Base-by-base conservation (phyloP, 108 stramenopile species). In the Stephanodiscus minutulus region DNA sequence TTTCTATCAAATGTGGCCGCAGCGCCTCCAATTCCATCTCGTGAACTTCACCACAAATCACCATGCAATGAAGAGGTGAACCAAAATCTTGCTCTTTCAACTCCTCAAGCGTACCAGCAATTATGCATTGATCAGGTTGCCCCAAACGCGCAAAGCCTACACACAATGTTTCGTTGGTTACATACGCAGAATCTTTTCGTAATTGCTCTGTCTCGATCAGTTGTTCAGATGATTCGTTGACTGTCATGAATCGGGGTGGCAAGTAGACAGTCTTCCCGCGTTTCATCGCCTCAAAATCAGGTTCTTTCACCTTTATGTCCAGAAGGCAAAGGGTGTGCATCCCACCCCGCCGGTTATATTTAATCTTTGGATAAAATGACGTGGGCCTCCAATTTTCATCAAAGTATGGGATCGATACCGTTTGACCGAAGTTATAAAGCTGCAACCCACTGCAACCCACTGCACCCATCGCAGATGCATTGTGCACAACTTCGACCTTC, bases 321-420 rank as follows among this genome's bases (percentile, higher is more conserved):
- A 99, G 82, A 27, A 99, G 74, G 72, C 98, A 98, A 29, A 99
- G 85, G 17, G 99, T 98, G 81, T 99, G 99, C 96, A 99, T 97
- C n/a, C 96, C 97, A 29, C 96, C 98, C 63, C 82, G 55, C 13
- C 88, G 79, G 78, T 99, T 99, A 87, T 92, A 96, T 70, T 82
- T 77, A 53, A 98, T 96, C 72, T 98, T 98, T 39, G 94, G 93
- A 79, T 97, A 96, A 69, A 98, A 99, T 21, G 86, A 87, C 28
- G 88, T 92, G 1, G 99, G 99, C 49, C 90, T 83, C 99, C 99
- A 99, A 54, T 91, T 91, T 20, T 89, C 90, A 60, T 94, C 90
- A 79, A 97, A 99, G 77, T 96, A 97, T 18, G 98, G 98, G 56
- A 99, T 96, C 46, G 96, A 96, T 31, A 99, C 96, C 0, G 98